Evolutionary conservation across 768 basidiomycete genomes (phyloP).

Genomic region (Pleurotus platypus): DNA sequence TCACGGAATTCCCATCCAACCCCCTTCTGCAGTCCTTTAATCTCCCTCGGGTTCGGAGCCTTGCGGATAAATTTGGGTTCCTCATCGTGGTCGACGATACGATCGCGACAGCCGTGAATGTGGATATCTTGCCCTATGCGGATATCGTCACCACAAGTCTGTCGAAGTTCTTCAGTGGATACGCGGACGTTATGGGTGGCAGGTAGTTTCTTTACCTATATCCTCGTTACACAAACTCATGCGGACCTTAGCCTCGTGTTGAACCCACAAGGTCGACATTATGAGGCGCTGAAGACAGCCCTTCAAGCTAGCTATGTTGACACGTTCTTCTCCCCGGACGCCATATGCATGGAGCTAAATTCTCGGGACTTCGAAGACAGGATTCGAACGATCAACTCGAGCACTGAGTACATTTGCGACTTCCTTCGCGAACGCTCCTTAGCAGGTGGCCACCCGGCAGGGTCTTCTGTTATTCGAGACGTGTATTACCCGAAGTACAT

Average conservation of each 20-base stretch:
- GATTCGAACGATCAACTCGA: constrained; percentile 72
- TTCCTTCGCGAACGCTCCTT: constrained; percentile 62
- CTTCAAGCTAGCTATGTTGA: constrained; percentile 72
- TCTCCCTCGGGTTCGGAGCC: constrained; percentile 62
- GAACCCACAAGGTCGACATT: constrained; percentile 75
- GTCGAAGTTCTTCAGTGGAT: constrained; percentile 93
- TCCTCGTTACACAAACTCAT: background rate
- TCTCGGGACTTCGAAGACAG: constrained; percentile 87
- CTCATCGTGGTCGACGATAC: constrained; percentile 91
- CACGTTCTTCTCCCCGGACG: constrained; percentile 85
- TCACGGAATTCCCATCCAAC: constrained; percentile 95
- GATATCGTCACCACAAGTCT: constrained; percentile 92
- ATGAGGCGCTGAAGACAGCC: constrained; percentile 58
- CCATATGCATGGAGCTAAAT: constrained; percentile 96
- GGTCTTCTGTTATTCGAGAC: constrained; percentile 60
- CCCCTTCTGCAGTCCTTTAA: constrained; percentile 87
- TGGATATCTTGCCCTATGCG: constrained; percentile 80
- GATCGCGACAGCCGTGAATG: constrained; percentile 91
- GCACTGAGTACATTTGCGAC: constrained; percentile 80
- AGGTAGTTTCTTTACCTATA: constrained; percentile 49
- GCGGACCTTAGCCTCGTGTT: constrained; percentile 67
- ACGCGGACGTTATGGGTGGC: constrained; percentile 96
- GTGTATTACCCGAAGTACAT: constrained; percentile 90
- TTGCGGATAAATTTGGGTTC: constrained; percentile 90
- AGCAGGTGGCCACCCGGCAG: constrained; percentile 33